Evolutionary conservation across 805 yeast genomes (phyloP).

Genomic region (Candida sphagnicola): DNA sequence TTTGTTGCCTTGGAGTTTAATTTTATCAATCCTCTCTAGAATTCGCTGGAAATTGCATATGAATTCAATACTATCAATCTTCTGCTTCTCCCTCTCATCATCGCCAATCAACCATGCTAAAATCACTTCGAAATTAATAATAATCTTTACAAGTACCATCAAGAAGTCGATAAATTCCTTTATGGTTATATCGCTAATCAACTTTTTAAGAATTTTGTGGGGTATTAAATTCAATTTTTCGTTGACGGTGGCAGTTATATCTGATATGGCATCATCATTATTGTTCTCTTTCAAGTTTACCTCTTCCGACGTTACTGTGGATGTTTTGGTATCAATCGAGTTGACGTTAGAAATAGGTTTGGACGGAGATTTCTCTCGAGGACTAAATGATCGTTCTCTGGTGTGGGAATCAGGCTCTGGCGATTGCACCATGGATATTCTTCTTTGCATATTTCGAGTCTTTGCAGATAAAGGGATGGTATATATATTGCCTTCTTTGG

Average conservation of each 20-base stretch:
- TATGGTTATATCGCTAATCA: conserved; percentile 32
- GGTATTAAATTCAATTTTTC: conserved; percentile 33
- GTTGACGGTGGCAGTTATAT: conserved; percentile 3
- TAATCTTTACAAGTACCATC: conserved; percentile 32
- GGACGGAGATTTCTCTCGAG: not conserved
- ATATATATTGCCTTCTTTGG: conserved; percentile 27
- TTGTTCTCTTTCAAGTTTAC: not conserved
- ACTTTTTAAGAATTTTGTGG: conserved; percentile 38
- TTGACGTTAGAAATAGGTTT: not conserved
- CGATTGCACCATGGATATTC: conserved; percentile 8
- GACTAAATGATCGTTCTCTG: conserved; percentile 3
- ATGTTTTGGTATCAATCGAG: not conserved
- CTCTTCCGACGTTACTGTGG: not conserved
- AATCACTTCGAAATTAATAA: conserved; percentile 30
- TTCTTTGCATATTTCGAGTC: conserved; percentile 23
- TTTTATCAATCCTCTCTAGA: conserved; percentile 6
- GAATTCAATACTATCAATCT: conserved; percentile 5
- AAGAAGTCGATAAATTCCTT: conserved; percentile 36
- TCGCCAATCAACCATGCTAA: conserved; percentile 11
- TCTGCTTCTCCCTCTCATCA: conserved; percentile 7
- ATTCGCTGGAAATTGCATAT: conserved; percentile 13
- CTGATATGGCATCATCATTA: not conserved
- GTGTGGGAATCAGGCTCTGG: conserved; percentile 9
- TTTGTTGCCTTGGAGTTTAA: conserved; percentile 4
- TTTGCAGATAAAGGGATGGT: conserved; percentile 26